Evolutionary conservation across 2,329 filamentous ascomycete species (phyloP).

Genomic region (Venturia effusa): DNA sequence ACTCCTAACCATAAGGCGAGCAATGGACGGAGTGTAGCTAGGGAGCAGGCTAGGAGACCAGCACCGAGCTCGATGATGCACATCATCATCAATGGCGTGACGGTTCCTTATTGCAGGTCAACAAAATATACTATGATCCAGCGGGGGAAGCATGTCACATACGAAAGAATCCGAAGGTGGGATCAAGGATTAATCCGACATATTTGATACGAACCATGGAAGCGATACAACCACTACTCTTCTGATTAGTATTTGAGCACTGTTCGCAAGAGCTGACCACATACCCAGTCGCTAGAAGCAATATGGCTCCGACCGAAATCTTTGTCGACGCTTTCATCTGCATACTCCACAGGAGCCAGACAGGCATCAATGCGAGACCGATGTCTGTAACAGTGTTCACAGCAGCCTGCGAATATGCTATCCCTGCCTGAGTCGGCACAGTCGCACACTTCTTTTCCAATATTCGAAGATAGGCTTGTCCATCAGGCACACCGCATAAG

Average conservation of each 20-base stretch:
- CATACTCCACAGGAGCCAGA: constrained; percentile 29
- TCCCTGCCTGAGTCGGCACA: neutral
- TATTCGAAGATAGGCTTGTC: neutral
- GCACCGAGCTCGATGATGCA: constrained; percentile 7
- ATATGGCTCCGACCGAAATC: constrained; percentile 27
- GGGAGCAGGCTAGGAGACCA: constrained; percentile 10
- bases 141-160: neutral
- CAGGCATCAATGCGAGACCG: constrained; percentile 28
- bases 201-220: constrained; percentile 10
- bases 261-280: neutral
- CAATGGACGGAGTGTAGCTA: constrained; percentile 11
- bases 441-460: neutral
- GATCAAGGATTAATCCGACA: neutral
- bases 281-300: constrained; percentile 28
- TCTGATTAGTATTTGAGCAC: neutral
- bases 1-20: neutral
- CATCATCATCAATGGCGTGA: constrained; percentile 1
- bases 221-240: constrained; percentile 1
- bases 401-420: constrained; percentile 15
- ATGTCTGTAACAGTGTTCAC: constrained; percentile 27
- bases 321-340: constrained; percentile 32
- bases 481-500: constrained; percentile 20
- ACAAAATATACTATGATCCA: neutral
- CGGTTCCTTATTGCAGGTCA: neutral
- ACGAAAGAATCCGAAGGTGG: neutral